Base-by-base conservation (phyloP, 306 rosid genomes). In the Ceratonia siliqua region DNA sequence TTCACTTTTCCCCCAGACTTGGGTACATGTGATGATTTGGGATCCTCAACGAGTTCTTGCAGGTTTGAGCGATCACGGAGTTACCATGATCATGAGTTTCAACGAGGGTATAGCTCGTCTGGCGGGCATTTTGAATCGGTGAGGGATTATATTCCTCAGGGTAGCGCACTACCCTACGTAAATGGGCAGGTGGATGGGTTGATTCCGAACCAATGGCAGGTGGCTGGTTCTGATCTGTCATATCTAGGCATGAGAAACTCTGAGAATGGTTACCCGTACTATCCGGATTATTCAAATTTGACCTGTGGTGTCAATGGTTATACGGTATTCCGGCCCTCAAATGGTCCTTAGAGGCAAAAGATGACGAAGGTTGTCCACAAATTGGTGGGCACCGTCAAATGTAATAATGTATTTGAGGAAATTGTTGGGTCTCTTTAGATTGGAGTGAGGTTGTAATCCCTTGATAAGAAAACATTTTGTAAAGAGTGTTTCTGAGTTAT, bases 61-160 rank as follows among this genome's bases (percentile, higher is more conserved):
- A 79, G 92, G 90, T 86, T 90, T 57, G 99, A 95, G 86, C 78
- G 99, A 52, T 89, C 99, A 2, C 83, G 71, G 22, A 92, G 99
- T 82, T 86, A 87, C 68, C 95, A 87, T 35, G 98, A 92, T 73
- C 85, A 89, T 11, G 87, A 90, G 75, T 89, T 83, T 71, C 92
- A 73, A 67, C 89, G 75, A 78, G 84, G 85, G 14, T 90, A 87
- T 62, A 43, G 79, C 76, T 79, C 89, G 6, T 41, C 91, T 5
- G 48, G 86, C 8, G 77, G 84, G 17, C 91, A 55, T 53, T 90
- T 83, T 11, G 98, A 95, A 46, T 76, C 87, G 0, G 24, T 32
- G 27, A 78, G 86, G 77, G 98, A 92, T 50, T 90, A 78, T 77
- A 80, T 79, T 50, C 96, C 86, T 1, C 94, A 85, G 75, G 68